Evolutionary conservation across 75 land plant genomes (phyloP), one percentile per base, ranked within the genome.

Genomic region (Larix kaempferi): DNA sequence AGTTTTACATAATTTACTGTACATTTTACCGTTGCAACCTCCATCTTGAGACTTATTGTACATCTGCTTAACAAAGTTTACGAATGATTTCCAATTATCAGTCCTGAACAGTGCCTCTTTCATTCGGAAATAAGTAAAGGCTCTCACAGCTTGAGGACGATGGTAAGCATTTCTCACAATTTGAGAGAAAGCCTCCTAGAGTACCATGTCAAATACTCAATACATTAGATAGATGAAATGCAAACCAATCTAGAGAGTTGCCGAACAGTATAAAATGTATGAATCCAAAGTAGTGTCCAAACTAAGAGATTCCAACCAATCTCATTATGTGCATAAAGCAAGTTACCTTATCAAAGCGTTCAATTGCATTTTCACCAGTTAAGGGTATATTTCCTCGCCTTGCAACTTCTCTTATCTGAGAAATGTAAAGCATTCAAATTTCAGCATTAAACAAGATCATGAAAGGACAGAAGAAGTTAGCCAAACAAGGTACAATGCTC

Each of bases 71-170:
- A 85, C 85, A 85, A 85, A 82, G 26, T 60, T 85, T 25, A 82
- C 85, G 54, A 85, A 84, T 58, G 65, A 73, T 58, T 63, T 76
- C 86, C 86, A 84, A 59, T 84, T 84, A 49, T 82, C 84, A 74
- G 55, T 60, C 59, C 74, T 21, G 66, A 85, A 82, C n/a, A 82
- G 67, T 25, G 66, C 19, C 27, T 78, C 79, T 62, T 56, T 79
- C 85, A 86, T 76, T 62, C 86, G 71, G 37, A 83, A 77, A 82
- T 54, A 83, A 56, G 86, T 86, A 66, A 83, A 86, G 29, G 79
- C 77, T 82, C 79, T 59, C 81, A 83, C 73, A 37, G 58, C 62
- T 39, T 77, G 74, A 27, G 69, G 59, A 41, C 58, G 58, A 71
- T 80, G 59, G 58, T 72, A 74, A 58, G 76, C 67, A 21, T 84